phyloP scores from a whole-genome alignment of 208 protist genomes.

The Leishmania amazonensis region DNA sequence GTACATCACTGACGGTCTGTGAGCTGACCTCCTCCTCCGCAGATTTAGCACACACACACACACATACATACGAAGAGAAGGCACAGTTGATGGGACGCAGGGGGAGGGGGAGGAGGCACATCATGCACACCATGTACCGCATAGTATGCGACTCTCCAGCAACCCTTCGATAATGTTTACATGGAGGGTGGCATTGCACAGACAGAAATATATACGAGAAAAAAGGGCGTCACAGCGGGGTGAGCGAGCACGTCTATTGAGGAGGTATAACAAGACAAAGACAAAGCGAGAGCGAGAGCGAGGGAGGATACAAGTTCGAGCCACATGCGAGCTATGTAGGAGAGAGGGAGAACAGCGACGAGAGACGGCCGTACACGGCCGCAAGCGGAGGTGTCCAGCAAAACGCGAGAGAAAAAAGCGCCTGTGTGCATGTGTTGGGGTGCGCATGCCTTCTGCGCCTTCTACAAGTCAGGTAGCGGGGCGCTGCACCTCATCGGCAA shows the following conservation, averaged over 20 bases:
- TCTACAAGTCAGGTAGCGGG: background rate
- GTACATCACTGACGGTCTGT: background rate
- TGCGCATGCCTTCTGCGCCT: background rate
- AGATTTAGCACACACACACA: background rate
- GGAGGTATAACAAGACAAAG: background rate
- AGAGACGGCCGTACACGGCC: background rate
- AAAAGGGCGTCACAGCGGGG: background rate
- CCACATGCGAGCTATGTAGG: too few species aligned
- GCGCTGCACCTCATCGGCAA: background rate
- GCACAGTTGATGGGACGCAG: background rate
- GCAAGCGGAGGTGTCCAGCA: background rate
- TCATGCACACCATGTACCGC: background rate
- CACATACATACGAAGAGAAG: background rate
- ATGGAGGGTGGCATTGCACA: background rate
- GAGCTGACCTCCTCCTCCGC: background rate
- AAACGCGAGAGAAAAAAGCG: background rate
- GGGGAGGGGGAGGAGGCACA: background rate
- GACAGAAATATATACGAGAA: background rate
- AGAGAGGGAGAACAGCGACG: background rate
- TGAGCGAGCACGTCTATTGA: background rate
- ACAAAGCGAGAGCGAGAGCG: background rate
- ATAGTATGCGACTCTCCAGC: background rate
- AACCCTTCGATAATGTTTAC: background rate
- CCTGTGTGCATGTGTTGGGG: background rate
- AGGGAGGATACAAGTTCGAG: background rate